Evolutionary conservation across 306 rosid genomes (phyloP), one percentile per base, ranked within the genome.

Genomic region (Lablab purpureus): DNA sequence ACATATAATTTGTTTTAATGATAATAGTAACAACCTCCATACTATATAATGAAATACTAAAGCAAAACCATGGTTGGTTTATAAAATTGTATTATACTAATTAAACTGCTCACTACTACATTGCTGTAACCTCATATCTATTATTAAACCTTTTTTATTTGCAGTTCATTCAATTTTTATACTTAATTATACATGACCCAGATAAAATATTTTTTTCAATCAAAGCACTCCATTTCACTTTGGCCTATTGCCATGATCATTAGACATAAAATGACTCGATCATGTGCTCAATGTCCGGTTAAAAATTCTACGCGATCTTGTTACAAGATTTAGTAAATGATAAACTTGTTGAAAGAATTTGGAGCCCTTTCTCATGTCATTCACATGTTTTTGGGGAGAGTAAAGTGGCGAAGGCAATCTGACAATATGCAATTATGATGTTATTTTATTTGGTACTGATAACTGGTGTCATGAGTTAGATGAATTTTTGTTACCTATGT

Each of bases 11-110:
- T 78, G 50, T 25, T 75, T 34, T 30, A 36, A 74, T 28, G 64
- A 82, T 71, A 74, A 81, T 72, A 66, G 34, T 45, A 67, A 40
- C 62, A 77, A 80, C 69, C 82, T 79, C 70, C 76, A 68, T 60
- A 81, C 79, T 76, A 81, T n/a, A n/a, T 47, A 62, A 59, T 19
- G 9, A n/a, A 51, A 10, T 19, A 52, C 82, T 30, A 62, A 82
- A 11, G 68, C 64, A 69, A 70, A 82, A 59, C 14, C 66, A 78
- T 5, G 19, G 73, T 73, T 63, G 41, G 73, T 68, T 63, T 28
- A 45, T 74, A 74, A 21, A 63, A 74, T 67, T 23, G 19, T 34
- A 14, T 10, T 54, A 60, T n/a, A n/a, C n/a, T n/a, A 27, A 82
- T 47, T 63, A 40, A 13, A 60, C 58, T 37, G 74, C 74, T 47